Evolutionary conservation across 805 yeast genomes (phyloP), one percentile per base, ranked within the genome.

Genomic region (Saccharomyces eubayanus): DNA sequence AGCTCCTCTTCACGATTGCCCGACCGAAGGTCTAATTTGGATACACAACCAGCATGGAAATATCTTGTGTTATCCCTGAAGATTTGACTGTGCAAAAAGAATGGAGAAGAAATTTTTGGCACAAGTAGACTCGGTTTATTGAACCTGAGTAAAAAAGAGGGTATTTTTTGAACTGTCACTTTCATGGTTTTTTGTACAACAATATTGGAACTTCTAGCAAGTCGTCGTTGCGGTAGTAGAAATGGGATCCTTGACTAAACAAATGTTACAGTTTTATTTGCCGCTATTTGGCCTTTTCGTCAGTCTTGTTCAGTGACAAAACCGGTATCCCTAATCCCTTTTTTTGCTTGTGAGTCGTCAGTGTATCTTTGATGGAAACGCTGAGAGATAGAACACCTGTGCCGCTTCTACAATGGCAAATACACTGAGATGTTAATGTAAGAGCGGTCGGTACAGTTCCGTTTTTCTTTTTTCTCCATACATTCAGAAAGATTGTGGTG

Each of bases 1-100:
- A 90, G 77, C 40, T 79, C 79, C 60, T 86, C 79, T 64, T 87
- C 95, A 61, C 82, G 81, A 27, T 74, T 80, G 46, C 77, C 75
- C 12, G 43, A 16, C 43, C 43, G 6, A 36, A 5, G 43, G 3
- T 16, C 12, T 8, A 24, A 36, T 36, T 36, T 36, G 24, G 4
- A 6, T 16, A 36, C 43, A 9, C 43, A 9, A 16, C 12, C 24
- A 36, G 21, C 24, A 16, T 36, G 43, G 8, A 36, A 16, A 3
- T 8, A 8, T 36, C 10, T 36, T 8, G 43, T 36, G 10, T 16
- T 36, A 21, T 21, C 24, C 8, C 20, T 36, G 12, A 9, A n/a
- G 21, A 36, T 4, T n/a, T 2, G 2, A 4, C 20, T 36, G 20
- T 8, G 43, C 24, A 16, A 36, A 16, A 36, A 1, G 20, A 36